Conservation (phyloP, 2,329 filamentous ascomycete genomes). For the Monosporascus cannonballus region DNA sequence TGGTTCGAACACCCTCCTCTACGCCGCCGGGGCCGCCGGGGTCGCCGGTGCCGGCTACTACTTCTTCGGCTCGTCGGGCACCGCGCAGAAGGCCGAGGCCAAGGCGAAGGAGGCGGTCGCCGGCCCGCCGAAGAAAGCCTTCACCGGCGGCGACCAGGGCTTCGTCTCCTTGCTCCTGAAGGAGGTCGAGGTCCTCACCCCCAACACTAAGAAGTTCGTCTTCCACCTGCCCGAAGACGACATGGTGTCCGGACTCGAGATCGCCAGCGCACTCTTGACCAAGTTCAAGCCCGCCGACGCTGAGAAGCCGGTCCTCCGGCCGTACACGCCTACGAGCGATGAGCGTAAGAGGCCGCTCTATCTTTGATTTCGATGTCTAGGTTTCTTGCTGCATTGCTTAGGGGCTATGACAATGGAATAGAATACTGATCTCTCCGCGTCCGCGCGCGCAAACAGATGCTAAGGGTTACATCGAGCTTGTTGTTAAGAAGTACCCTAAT, state of each 20-base stretch:
- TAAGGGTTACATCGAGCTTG: constrained; percentile 75
- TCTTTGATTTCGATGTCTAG: background rate
- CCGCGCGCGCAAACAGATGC: constrained; percentile 43
- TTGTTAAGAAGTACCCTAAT: constrained; percentile 86
- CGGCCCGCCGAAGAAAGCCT: constrained; percentile 40
- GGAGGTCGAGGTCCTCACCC: constrained; percentile 73
- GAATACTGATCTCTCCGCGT: no score
- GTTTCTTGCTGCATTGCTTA: no score
- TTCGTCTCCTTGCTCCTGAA: constrained; percentile 78
- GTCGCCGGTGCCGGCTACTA: constrained; percentile 53
- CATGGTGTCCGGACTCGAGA: constrained; percentile 72
- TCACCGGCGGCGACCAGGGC: constrained; percentile 84
- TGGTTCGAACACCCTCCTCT: constrained; percentile 53
- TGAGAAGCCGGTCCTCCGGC: constrained; percentile 81
- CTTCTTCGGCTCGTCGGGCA: constrained; percentile 44
- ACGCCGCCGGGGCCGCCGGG: constrained; percentile 52
- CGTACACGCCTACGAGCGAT: constrained; percentile 88
- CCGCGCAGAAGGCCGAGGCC: constrained; percentile 52
- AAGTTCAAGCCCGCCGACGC: constrained; percentile 82
- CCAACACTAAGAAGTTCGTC: constrained; percentile 90
- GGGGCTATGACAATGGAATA: no score
- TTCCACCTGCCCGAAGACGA: constrained; percentile 83
- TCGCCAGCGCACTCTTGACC: constrained; percentile 84
- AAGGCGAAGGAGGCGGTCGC: constrained; percentile 41
- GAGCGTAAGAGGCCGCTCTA: constrained; percentile 50